Conservation (phyloP, 352 stramenopile species). For the Globisporangium paddicum region DNA sequence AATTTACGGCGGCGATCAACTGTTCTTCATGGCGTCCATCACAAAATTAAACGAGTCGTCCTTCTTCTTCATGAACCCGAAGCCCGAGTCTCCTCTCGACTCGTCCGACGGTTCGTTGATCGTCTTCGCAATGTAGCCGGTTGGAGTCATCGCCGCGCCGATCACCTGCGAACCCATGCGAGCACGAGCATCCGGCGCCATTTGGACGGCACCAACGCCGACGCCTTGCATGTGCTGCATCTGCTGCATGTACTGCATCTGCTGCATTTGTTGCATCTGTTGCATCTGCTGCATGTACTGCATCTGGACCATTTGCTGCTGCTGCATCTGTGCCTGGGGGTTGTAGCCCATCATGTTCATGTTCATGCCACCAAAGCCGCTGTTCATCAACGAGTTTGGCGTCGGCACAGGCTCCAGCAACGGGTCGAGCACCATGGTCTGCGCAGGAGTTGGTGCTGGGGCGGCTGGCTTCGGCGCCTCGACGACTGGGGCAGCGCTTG, state of each 20-base stretch:
- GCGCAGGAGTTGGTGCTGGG: conserved; percentile 20
- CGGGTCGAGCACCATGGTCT: conserved; percentile 59
- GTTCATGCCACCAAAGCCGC: conserved; percentile 38
- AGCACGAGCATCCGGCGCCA: conserved; percentile 17
- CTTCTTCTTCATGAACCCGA: conserved; percentile 86
- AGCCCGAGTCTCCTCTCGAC: conserved; percentile 54
- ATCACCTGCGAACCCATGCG: conserved; percentile 68
- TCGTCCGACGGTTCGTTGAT: conserved; percentile 75
- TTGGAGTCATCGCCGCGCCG: conserved; percentile 78
- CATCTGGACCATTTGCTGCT: conserved; percentile 38
- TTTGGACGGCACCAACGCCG: conserved; percentile 23
- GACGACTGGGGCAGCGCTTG: conserved; percentile 11
- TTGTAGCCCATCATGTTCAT: conserved; percentile 73
- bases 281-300: conserved; percentile 33
- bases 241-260: conserved; percentile 71
- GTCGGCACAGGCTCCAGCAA: conserved; percentile 56
- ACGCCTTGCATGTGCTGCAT: conserved; percentile 64
- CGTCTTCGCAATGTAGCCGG: conserved; percentile 84
- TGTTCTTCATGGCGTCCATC: conserved; percentile 88
- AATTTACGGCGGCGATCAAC: conserved; percentile 61
- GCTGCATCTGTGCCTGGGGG: conserved; percentile 34
- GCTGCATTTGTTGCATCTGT: conserved; percentile 43
- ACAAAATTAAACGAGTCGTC: conserved; percentile 90
- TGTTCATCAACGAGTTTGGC: conserved; percentile 33
- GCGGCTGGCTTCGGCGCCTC: conserved; percentile 9